Evolutionary conservation across 2,329 filamentous ascomycete species (phyloP), one percentile per base, ranked within the genome.

Genomic region (Monilinia fructigena): DNA sequence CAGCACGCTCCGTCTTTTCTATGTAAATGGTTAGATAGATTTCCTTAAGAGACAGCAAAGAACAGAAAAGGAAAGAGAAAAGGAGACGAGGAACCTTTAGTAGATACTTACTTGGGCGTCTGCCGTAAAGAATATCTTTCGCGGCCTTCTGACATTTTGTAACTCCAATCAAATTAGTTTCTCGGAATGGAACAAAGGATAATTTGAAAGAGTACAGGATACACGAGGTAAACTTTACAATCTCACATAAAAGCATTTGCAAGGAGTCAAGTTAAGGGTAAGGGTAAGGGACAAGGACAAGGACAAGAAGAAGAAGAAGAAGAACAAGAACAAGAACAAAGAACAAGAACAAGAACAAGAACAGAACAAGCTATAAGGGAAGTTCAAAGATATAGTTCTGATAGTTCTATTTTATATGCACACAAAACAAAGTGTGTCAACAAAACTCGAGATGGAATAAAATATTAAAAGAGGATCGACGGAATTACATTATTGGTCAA

Each of bases 1-100:
- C 82, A 54, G 80, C 79, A 66, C 81, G 79, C 63, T 81, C 78
- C 63, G 80, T 78, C 76, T 84, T 85, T 85, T 75, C 83, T 86
- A 55, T 60, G 18, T 8, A 40, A 63, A 59, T 45, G 12, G 58
- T 72, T 31, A 71, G 68, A 48, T 31, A 70, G 67, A 48, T 38
- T n/a, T 38, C 16, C 35, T 20, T 2, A 7, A 58, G 20, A n/a
- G 28, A 54, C 28, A 2, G 18, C 2, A 55, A 42, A 11, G 20
- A 4, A 28, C 4, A 28, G 28, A 6, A 26, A 45, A 54, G 0
- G n/a, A 3, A 50, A 31, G 10, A 26, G 10, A 26, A 45, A 18
- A 42, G 18, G 31, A 5, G 14, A n/a, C 31, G 5, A 35, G 31
- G 6, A 35, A 35, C 6, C 4, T 38, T n/a, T n/a, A 7, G 18